Evolutionary conservation across 140 eudicot genomes (phyloP).

Genomic region (Flaveria floridana): DNA sequence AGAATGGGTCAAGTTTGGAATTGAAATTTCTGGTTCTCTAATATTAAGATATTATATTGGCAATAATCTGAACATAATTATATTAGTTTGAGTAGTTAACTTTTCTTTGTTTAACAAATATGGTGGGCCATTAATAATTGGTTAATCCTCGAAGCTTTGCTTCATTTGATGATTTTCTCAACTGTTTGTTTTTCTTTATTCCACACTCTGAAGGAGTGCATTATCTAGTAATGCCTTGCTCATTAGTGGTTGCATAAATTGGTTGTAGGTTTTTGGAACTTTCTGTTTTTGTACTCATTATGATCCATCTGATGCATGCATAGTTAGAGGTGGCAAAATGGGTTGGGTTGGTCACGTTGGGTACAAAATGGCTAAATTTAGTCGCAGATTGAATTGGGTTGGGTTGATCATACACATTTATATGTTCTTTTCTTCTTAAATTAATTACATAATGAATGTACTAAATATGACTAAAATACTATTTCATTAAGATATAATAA

Average conservation of each 20-base stretch:
- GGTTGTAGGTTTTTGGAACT: background rate
- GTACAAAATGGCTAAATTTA: background rate
- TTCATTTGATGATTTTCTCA: background rate
- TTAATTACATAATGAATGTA: background rate
- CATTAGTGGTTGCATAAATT: background rate
- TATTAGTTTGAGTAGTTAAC: background rate
- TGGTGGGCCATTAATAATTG: background rate
- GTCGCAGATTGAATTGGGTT: background rate
- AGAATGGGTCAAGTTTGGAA: background rate
- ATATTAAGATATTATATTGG: background rate
- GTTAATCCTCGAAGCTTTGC: background rate
- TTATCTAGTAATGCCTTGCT: background rate
- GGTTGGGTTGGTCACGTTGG: background rate
- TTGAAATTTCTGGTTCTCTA: background rate
- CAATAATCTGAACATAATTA: background rate
- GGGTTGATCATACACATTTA: background rate
- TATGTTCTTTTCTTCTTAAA: background rate
- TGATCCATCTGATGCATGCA: slow-evolving; percentile 12
- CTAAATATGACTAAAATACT: background rate
- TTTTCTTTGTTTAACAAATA: background rate
- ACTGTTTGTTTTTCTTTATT: slow-evolving; percentile 1
- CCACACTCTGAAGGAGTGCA: background rate
- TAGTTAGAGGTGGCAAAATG: slow-evolving; percentile 1
- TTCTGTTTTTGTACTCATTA: background rate
- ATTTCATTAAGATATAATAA: background rate